These are phyloP conservation scores for Leccinum disarticulatum DNA, from an alignment of 768 basidiomycete species.

Conservation along the genomic window DNA sequence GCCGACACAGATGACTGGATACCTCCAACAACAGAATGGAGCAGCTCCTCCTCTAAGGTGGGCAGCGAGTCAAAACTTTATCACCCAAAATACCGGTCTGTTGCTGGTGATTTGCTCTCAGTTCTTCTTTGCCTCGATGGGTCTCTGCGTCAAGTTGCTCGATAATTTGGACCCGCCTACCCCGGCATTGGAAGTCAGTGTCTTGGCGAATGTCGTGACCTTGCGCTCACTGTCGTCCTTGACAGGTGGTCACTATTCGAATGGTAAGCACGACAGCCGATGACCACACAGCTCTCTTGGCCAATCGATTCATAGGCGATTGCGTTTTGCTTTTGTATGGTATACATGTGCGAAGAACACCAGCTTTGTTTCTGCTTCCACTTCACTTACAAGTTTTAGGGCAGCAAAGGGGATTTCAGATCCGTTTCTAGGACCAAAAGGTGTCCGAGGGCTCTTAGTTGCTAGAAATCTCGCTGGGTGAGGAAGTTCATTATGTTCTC, in stretches of 20 bases:
- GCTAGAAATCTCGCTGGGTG: constrained; percentile 67
- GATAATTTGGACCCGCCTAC: constrained; percentile 58
- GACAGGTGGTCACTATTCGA: constrained; percentile 52
- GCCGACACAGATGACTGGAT: background rate
- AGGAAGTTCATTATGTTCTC: constrained; percentile 12
- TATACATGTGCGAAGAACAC: constrained; percentile 43
- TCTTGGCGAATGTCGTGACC: background rate
- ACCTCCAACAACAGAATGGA: background rate
- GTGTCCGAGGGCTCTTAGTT: constrained; percentile 55
- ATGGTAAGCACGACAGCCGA: constrained; percentile 44
- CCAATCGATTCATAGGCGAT: constrained; percentile 38
- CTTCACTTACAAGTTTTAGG: constrained; percentile 24
- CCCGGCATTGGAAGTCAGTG: constrained; percentile 52
- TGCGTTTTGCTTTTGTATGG: constrained; percentile 51
- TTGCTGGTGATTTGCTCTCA: constrained; percentile 57
- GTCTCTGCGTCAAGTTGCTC: constrained; percentile 61
- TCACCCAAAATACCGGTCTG: constrained; percentile 52
- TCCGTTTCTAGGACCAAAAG: constrained; percentile 69
- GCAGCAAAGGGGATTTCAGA: constrained; percentile 45
- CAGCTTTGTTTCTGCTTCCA: background rate
- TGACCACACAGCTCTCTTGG: background rate
- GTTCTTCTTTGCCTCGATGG: constrained; percentile 61
- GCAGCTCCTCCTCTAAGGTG: background rate
- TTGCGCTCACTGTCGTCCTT: background rate
- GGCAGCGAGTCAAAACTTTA: background rate